These are phyloP conservation scores for Amborella trichopoda DNA, from an alignment of 164 flowering plant species.

Conservation along the genomic window DNA sequence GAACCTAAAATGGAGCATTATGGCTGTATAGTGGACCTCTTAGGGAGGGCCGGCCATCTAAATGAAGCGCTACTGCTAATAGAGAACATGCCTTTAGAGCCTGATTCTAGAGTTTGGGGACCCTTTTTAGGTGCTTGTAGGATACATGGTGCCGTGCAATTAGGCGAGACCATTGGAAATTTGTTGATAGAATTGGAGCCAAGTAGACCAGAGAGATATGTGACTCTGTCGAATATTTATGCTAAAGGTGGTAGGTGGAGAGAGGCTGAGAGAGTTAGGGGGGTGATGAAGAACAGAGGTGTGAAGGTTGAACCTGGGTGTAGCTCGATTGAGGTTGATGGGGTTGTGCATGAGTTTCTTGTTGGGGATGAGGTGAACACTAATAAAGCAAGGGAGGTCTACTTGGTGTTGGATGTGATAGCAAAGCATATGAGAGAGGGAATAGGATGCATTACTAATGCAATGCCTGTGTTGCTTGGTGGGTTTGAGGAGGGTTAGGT, in stretches of 20 bases:
- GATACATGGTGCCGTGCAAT: conserved; percentile 3
- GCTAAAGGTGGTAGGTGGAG: conserved; percentile 47
- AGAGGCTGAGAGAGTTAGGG: conserved; percentile 30
- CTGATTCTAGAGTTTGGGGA: conserved; percentile 56
- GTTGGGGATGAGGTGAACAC: conserved; percentile 37
- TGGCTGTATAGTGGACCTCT: conserved; percentile 64
- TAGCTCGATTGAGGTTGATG: conserved; percentile 59
- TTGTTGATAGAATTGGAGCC: conserved; percentile 26
- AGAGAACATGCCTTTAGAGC: conserved; percentile 46
- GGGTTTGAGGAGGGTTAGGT: no score
- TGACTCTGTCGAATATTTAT: conserved; percentile 51
- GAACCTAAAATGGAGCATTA: conserved; percentile 60
- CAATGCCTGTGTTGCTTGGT: no score
- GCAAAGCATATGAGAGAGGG: no score
- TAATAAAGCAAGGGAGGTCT: conserved; percentile 30
- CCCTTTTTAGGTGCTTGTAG: conserved; percentile 44
- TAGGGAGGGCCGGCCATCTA: conserved; percentile 48
- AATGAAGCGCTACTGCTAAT: conserved; percentile 38
- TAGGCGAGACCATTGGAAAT: conserved; percentile 19
- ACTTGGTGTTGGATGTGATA: no score
- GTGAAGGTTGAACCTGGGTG: conserved; percentile 49
- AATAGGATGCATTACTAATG: no score
- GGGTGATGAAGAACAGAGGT: conserved; percentile 31
- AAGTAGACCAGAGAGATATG: conserved; percentile 31
- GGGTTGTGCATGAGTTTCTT: conserved; percentile 52